Base-by-base conservation (phyloP, 2,329 filamentous ascomycete species). In the Sporothrix pseudoabietina region DNA sequence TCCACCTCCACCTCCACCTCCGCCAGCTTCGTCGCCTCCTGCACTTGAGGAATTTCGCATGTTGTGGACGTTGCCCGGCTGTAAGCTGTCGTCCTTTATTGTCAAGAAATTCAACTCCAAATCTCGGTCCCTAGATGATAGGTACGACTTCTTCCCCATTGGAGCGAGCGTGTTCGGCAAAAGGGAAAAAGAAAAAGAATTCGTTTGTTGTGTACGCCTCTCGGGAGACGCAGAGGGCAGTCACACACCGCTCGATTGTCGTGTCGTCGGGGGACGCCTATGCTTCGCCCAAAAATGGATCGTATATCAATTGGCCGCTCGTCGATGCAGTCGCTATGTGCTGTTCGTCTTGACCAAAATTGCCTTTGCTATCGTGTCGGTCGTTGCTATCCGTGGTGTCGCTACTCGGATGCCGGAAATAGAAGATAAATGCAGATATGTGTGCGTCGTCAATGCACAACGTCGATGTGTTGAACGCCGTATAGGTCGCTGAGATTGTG, bases 71-170 rank as follows among this genome's bases (percentile, higher is more conserved):
- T 74, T 76, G 22, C 69, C 71, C 26, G 74, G 73, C 16, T 70
- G 73, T 47, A 76, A 59, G 30, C 71, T 74, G 74, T 78, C 77
- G 69, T 78, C 77, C 71, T 78, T 78, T 63, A 74, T 73, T 22
- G 75, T 75, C 32, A 77, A 73, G 66, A 76, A 75, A 71, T 76
- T 76, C 74, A 78, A 72, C 54, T 77, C 77, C 66, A 76, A 63
- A 69, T 78, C 76, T 35, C 76, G 76, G 32, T 77, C 77, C 75
- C 75, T 74, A 32, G 75, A 76, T 39, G 70, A 49, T 26, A 52
- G 4, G 26, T 55, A 32, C 4, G 73, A 39, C 54, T 74, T 76
- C 54, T 71, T 73, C 41, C 65, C 71, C 55, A 68, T 57, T 73
- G 44, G 66, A 69, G 55, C 72, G 72, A 59, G 22, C 44, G 14